phyloP scores from a whole-genome alignment of 2,329 filamentous ascomycete genomes.

The Phialemonium atrogriseum region DNA sequence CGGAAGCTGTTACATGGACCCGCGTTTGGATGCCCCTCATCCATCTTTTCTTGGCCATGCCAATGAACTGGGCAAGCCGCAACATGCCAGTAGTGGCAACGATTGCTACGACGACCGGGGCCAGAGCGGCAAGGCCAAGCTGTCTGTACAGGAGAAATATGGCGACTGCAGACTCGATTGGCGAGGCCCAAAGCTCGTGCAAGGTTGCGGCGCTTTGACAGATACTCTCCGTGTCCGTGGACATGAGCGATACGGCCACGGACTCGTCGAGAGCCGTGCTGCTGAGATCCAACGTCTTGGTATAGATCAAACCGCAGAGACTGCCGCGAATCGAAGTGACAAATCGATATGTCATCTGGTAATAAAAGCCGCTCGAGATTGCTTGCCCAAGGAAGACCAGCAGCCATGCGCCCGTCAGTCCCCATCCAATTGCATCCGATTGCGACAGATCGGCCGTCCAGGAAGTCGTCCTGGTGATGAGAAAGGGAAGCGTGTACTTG shows the following conservation, averaged over 20 bases:
- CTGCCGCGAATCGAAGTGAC: constrained; percentile 12
- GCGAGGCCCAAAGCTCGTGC: constrained; percentile 6
- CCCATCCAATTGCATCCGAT: constrained; percentile 4
- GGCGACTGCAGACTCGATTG: constrained; percentile 5
- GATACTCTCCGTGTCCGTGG: constrained; percentile 11
- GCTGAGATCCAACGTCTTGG: constrained; percentile 17
- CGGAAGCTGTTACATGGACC: constrained; percentile 17
- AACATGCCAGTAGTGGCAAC: constrained; percentile 12
- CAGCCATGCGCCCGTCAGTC: constrained; percentile 4
- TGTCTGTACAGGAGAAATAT: constrained; percentile 6
- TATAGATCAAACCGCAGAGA: constrained; percentile 16
- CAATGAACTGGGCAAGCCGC: constrained; percentile 13
- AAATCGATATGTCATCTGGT: constrained; percentile 7
- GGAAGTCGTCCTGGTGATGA: constrained; percentile 4
- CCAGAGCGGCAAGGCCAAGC: constrained; percentile 4
- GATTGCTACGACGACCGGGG: constrained; percentile 11
- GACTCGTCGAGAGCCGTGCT: constrained; percentile 15
- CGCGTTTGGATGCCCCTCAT: constrained; percentile 19
- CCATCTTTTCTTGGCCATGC: constrained; percentile 19
- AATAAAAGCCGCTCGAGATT: constrained; percentile 5
- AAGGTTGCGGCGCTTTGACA: constrained; percentile 2
- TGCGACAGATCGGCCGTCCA: constrained; percentile 4
- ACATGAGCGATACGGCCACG: constrained; percentile 19
- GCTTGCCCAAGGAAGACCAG: constrained; percentile 5
- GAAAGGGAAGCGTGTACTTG: constrained; percentile 4